phyloP scores from a whole-genome alignment of 2,329 filamentous ascomycete genomes.

The Calonectria honghensis region DNA sequence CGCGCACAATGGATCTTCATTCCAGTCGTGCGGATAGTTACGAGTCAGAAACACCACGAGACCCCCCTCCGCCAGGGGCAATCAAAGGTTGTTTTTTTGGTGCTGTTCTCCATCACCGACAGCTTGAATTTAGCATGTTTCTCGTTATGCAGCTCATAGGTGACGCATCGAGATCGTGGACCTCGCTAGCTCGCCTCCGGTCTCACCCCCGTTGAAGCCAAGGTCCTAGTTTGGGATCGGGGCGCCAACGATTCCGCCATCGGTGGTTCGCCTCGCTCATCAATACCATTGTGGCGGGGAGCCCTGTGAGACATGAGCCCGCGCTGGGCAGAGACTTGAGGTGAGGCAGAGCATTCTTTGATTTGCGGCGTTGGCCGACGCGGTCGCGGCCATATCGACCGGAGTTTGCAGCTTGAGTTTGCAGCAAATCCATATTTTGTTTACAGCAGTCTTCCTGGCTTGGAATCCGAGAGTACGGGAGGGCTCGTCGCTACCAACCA shows the following conservation, averaged over 20 bases:
- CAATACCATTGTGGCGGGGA: conserved; percentile 4
- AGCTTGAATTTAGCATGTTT: conserved; percentile 29
- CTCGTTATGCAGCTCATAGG: conserved; percentile 39
- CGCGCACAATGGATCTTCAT: conserved; percentile 20
- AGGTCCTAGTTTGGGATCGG: conserved; percentile 12
- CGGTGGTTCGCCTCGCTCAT: conserved; percentile 14
- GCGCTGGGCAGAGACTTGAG: conserved; percentile 1
- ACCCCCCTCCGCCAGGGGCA: not conserved
- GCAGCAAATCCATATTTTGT: conserved; percentile 13
- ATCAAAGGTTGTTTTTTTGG: conserved; percentile 17
- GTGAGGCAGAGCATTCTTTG: not conserved
- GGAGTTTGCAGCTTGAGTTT: conserved; percentile 9
- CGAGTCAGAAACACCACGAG: conserved; percentile 36
- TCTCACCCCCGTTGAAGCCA: conserved; percentile 21
- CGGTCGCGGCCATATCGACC: conserved; percentile 2
- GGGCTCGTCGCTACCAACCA: not conserved
- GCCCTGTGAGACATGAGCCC: conserved; percentile 22
- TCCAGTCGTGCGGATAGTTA: conserved; percentile 31
- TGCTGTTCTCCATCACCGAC: conserved; percentile 15
- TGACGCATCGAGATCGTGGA: conserved; percentile 35
- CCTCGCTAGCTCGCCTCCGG: conserved; percentile 29
- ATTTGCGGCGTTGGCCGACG: not conserved
- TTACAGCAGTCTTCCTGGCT: conserved; percentile 16
- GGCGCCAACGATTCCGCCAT: conserved; percentile 17
- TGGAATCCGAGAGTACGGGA: conserved; percentile 12